Conservation (phyloP, 2,329 filamentous ascomycete species). For the Nigrospora osmanthi region DNA sequence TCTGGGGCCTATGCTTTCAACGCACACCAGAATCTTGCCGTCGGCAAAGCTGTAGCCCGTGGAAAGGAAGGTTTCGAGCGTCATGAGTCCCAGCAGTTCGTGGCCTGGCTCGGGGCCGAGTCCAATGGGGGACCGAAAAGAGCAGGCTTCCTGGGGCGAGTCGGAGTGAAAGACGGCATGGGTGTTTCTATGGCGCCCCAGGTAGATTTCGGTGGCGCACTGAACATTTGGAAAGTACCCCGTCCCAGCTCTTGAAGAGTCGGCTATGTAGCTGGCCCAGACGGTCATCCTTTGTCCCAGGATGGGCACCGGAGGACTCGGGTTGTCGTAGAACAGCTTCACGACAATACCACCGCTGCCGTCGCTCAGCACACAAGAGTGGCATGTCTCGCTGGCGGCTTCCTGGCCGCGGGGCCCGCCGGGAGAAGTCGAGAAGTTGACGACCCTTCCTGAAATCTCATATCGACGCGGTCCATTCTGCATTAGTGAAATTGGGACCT, state of each 20-base stretch:
- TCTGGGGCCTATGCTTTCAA: slow-evolving; percentile 46
- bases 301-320: slow-evolving; percentile 29
- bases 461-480: slow-evolving; percentile 40
- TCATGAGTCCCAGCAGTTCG: slow-evolving; percentile 42
- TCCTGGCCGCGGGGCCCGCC: slow-evolving; percentile 31
- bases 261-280: slow-evolving; percentile 49
- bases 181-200: slow-evolving; percentile 43
- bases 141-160: slow-evolving; percentile 24
- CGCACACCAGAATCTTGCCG: slow-evolving; percentile 46
- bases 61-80: slow-evolving; percentile 43
- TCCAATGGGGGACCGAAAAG: slow-evolving; percentile 38
- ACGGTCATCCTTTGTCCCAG: slow-evolving; percentile 47
- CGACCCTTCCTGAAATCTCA: slow-evolving; percentile 45
- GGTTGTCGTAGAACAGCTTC: slow-evolving; percentile 40
- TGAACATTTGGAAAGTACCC: slow-evolving; percentile 30
- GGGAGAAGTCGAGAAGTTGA: slow-evolving; percentile 42
- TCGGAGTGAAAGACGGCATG: slow-evolving; percentile 46
- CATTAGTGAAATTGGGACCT: slow-evolving; percentile 36
- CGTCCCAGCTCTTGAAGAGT: slow-evolving; percentile 26
- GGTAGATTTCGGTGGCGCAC: slow-evolving; percentile 48
- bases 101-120: slow-evolving; percentile 18
- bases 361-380: slow-evolving; percentile 49
- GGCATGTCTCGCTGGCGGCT: slow-evolving; percentile 34
- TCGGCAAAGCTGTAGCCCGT: slow-evolving; percentile 43
- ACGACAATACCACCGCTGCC: slow-evolving; percentile 46